phyloP scores from a whole-genome alignment of 1,139 yeast genomes.

The Wickerhamomyces sp. region DNA sequence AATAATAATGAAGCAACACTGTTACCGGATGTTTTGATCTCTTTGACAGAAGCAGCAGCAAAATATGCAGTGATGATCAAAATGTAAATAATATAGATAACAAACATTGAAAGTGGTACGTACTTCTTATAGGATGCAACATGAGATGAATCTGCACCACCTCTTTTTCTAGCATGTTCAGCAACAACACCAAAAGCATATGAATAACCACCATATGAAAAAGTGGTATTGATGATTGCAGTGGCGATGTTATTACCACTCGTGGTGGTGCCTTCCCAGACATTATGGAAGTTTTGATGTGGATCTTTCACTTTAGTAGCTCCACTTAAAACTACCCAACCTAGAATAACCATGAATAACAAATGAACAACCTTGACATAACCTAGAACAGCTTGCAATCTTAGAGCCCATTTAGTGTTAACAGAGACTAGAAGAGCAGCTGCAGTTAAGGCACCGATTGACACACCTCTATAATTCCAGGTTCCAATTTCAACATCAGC shows the following conservation, averaged over 20 bases:
- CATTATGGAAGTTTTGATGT: conserved; percentile 30
- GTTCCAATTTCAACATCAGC: conserved; percentile 31
- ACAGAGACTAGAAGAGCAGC: conserved; percentile 27
- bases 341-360: conserved; percentile 33
- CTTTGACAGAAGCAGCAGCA: conserved; percentile 30
- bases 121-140: background rate
- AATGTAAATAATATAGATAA: conserved; percentile 34
- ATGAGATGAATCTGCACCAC: conserved; percentile 30
- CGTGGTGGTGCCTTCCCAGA: conserved; percentile 38
- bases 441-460: conserved; percentile 32
- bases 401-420: conserved; percentile 32
- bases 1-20: conserved; percentile 34
- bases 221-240: conserved; percentile 40
- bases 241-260: conserved; percentile 38
- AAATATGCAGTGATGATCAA: conserved; percentile 36
- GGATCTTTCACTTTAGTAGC: conserved; percentile 33
- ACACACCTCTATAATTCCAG: conserved; percentile 41
- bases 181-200: conserved; percentile 39
- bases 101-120: conserved; percentile 33
- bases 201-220: conserved; percentile 37
- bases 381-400: conserved; percentile 34
- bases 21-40: conserved; percentile 31
- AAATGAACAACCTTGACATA: conserved; percentile 36
- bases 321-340: conserved; percentile 38
- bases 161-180: conserved; percentile 22